Evolutionary conservation across 371 early-diverging fungal species (phyloP), one percentile per base, ranked within the genome.

Genomic region (Mortierella sp.): DNA sequence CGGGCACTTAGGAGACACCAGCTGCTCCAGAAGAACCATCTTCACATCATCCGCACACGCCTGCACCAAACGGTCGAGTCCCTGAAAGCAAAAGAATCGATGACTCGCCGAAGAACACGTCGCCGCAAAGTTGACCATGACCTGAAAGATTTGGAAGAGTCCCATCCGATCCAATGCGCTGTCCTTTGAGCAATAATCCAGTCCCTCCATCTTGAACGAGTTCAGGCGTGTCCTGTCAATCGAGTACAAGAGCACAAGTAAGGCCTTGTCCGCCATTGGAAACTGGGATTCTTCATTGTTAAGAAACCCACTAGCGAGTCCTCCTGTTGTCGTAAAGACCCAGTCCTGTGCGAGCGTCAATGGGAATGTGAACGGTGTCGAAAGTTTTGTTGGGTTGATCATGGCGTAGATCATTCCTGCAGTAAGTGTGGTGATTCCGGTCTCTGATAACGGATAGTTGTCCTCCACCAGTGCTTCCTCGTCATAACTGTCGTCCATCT

Each of bases 391-490:
- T 2, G 82, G 72, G 43, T 64, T 64, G 16, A 52, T 68, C 64
- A 69, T 66, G 47, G 72, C 74, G 40, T 74, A 72, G 48, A 82
- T 77, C 83, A 82, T 82, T 37, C 75, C 78, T 2, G 75, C 44
- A n/a, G 69, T 61, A 13, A 82, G 55, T 1, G 78, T 78, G 2
- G 78, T 72, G 65, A 82, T 78, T 39, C 83, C 83, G 1, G 78
- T 78, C 44, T 82, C 83, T 7, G 83, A 78, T 19, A 82, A 64
- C 22, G 83, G 83, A 16, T 74, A 82, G 67, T 82, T 77, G 66
- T 82, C 83, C 44, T 82, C 83, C 16, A 78, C 40, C 37, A 82
- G 47, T 6, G 78, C 79, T 26, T 82, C 83, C n/a, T 82, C 83
- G 19, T 82, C 79, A 55, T 68, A 78, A 64, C 75, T 78, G 50